Base-by-base conservation (phyloP, 768 basidiomycete genomes). In the Hypsizygus marmoreus region DNA sequence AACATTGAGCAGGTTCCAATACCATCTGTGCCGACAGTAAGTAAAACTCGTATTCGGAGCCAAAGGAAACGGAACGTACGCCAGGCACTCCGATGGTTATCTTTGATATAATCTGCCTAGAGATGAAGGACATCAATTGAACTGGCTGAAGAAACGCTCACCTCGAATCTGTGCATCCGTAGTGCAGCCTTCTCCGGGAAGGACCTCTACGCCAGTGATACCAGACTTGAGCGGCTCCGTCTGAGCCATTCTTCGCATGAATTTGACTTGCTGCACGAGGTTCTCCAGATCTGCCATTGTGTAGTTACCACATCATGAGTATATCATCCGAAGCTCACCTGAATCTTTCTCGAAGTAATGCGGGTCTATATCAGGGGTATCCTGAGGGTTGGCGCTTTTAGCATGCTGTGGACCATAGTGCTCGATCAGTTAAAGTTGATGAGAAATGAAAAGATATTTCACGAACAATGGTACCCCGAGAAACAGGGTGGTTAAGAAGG, bases 391-490 rank as follows among this genome's bases (percentile, higher is more conserved):
- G 16, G 51, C 55, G 16, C 59, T 66, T 25, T 39, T 57, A n/a
- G 57, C 55, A 36, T 73, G 72, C 63, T 58, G 40, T 7, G 9
- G 7, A n/a, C n/a, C n/a, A n/a, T n/a, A n/a, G n/a, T n/a, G n/a
- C n/a, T n/a, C n/a, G n/a, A n/a, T n/a, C n/a, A n/a, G 17, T 4
- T 20, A 25, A 20, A 36, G 13, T 31, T 13, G 28, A 38, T 35
- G 37, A n/a, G 19, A 26, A 7, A 8, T 32, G 3, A 10, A 40
- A 14, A 12, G 4, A n/a, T 26, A 19, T n/a, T n/a, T n/a, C 6
- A 63, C 73, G 30, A 39, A 77, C 77, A 46, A 81, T 74, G 0
- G 73, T 67, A 1, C 80, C 79, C 9, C 77, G 62, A 8, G 74
- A 76, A 50, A 77, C 68, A 2, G 66, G 66, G 39, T 80, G 73